phyloP scores from a whole-genome alignment of 2,329 filamentous ascomycete species.

The Fusarium incarnatum region DNA sequence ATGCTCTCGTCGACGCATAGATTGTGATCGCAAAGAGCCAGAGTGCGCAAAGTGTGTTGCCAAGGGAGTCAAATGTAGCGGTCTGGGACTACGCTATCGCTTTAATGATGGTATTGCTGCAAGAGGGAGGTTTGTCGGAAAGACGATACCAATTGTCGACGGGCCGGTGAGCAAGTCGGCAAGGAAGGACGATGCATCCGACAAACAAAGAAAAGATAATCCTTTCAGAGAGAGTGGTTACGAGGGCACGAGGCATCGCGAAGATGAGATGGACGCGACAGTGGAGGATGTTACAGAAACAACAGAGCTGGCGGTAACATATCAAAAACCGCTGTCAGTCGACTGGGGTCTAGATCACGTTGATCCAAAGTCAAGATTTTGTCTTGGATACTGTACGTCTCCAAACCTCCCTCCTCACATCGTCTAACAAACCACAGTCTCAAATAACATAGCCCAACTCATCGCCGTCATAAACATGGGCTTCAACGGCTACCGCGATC shows the following conservation, averaged over 20 bases:
- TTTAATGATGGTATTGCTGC: slow-evolving; percentile 43
- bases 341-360: slow-evolving; percentile 32
- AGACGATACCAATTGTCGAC: slow-evolving; percentile 27
- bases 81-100: slow-evolving; percentile 37
- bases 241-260: neutral
- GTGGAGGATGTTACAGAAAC: neutral
- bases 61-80: slow-evolving; percentile 40
- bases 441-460: slow-evolving; percentile 40
- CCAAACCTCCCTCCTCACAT: accelerated
- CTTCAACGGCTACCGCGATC: slow-evolving; percentile 41
- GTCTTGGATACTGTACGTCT: slow-evolving; percentile 32
- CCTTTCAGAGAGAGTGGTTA: slow-evolving; percentile 16
- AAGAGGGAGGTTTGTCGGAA: slow-evolving; percentile 37
- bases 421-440: slow-evolving; percentile 18
- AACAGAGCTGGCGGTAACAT: neutral
- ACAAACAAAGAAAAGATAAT: neutral
- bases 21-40: slow-evolving; percentile 41
- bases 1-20: slow-evolving; percentile 42
- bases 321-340: neutral
- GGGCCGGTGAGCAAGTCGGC: neutral
- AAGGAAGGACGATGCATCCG: accelerated
- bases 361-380: slow-evolving; percentile 34
- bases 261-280: neutral
- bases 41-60: slow-evolving; percentile 36
- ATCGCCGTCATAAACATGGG: slow-evolving; percentile 43